Evolutionary conservation across 2,329 filamentous ascomycete genomes (phyloP).

Genomic region (Pseudogymnoascus sp.): DNA sequence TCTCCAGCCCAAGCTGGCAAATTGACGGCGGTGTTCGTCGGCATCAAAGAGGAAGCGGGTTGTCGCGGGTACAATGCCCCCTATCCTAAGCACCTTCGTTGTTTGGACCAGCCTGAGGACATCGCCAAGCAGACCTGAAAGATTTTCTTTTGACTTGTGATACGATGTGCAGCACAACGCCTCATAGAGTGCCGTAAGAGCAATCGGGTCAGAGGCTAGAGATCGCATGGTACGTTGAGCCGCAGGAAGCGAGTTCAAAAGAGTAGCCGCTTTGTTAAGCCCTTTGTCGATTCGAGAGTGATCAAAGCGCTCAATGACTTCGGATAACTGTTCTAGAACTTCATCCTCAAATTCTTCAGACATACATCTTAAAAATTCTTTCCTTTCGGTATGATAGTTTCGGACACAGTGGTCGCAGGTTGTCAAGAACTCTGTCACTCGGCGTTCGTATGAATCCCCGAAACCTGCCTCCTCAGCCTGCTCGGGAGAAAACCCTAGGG

Average conservation of each 20-base stretch:
- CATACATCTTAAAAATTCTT: constrained; percentile 54
- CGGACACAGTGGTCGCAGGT: constrained; percentile 64
- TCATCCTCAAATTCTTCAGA: constrained; percentile 46
- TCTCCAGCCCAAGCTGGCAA: constrained; percentile 62
- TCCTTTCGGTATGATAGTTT: constrained; percentile 66
- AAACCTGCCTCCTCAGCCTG: constrained; percentile 44
- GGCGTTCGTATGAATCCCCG: constrained; percentile 50
- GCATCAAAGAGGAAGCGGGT: constrained; percentile 76
- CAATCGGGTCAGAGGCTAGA: constrained; percentile 41
- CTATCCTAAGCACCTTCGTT: constrained; percentile 70
- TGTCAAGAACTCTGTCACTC: constrained; percentile 52
- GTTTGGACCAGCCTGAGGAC: constrained; percentile 76
- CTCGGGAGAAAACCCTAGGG: constrained; percentile 59
- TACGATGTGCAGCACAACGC: constrained; percentile 78
- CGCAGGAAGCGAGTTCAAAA: constrained; percentile 37
- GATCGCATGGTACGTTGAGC: constrained; percentile 22
- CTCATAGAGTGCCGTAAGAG: constrained; percentile 79
- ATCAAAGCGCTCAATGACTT: constrained; percentile 53
- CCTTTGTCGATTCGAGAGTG: constrained; percentile 54
- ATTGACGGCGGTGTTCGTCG: constrained; percentile 55
- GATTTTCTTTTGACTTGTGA: constrained; percentile 41
- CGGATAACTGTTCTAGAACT: constrained; percentile 44
- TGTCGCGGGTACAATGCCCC: constrained; percentile 71
- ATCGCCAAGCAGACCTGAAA: constrained; percentile 55
- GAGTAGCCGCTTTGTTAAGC: constrained; percentile 47